Conservation (phyloP, 257 asterid species). For the Capsicum chinense region DNA sequence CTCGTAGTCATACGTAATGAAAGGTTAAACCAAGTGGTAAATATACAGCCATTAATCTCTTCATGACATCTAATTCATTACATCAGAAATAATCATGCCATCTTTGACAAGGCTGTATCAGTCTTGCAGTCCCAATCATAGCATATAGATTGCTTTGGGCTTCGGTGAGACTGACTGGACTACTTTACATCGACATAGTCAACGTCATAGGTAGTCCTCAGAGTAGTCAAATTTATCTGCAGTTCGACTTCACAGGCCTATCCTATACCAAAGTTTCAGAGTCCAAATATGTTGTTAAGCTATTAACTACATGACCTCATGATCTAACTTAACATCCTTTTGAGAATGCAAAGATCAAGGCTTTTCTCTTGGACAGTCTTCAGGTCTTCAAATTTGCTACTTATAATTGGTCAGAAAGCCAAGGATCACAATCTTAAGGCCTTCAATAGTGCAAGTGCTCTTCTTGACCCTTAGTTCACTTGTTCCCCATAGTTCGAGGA, state of each 20-base stretch:
- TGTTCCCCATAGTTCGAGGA: constrained; percentile 11
- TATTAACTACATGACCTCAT: neutral
- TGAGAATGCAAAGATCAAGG: neutral
- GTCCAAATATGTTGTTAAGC: neutral
- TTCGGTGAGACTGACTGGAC: neutral
- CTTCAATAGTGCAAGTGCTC: neutral
- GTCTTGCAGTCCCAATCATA: neutral
- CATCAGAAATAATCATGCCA: constrained; percentile 4
- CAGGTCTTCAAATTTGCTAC: neutral
- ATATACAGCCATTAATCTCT: neutral
- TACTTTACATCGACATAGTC: neutral
- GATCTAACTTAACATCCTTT: constrained; percentile 1
- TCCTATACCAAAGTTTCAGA: neutral
- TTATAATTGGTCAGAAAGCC: neutral
- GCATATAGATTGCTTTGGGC: neutral
- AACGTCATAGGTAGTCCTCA: neutral
- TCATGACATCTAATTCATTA: neutral
- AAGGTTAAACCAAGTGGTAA: neutral
- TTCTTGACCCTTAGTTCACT: neutral
- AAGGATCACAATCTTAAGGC: neutral
- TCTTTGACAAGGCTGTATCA: neutral
- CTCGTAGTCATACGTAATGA: constrained; percentile 35
- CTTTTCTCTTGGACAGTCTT: neutral
- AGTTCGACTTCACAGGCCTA: constrained; percentile 1
- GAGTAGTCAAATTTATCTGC: neutral